Conservation (phyloP, 2,329 filamentous ascomycete genomes). For the Exophiala alcalophila region DNA sequence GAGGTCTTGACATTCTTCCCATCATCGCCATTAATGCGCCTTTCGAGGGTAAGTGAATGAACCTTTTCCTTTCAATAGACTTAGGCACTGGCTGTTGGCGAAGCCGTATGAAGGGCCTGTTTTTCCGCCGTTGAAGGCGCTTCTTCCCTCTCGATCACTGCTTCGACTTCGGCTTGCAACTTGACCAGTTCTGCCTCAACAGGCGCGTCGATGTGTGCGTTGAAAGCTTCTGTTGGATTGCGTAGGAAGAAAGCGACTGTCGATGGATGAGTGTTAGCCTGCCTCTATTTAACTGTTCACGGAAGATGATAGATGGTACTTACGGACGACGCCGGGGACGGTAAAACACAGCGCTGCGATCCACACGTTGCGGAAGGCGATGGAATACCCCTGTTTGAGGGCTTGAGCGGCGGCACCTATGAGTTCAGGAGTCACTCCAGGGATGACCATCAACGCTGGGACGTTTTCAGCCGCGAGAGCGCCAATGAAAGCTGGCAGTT, state of each 20-base stretch:
- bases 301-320: not conserved
- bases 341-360: constrained; percentile 12
- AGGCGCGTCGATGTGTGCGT: not conserved
- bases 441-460: constrained; percentile 3
- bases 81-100: too few species aligned
- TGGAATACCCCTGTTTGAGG: constrained; percentile 4
- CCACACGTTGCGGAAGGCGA: constrained; percentile 11
- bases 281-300: not conserved
- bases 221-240: not conserved
- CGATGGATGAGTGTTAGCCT: not conserved
- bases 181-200: not conserved
- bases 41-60: too few species aligned
- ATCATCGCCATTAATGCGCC: too few species aligned
- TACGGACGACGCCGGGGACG: constrained; percentile 9
- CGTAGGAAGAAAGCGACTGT: not conserved
- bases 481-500: constrained; percentile 8
- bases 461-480: constrained; percentile 6
- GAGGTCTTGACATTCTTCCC: too few species aligned
- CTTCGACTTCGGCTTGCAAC: too few species aligned
- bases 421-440: constrained; percentile 11
- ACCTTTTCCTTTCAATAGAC: too few species aligned
- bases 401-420: constrained; percentile 8
- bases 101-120: too few species aligned
- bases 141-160: too few species aligned
- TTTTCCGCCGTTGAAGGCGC: too few species aligned